A percentile compares a stretch with the other conserved stretches of the same genome.
Conservation (phyloP, 1,139 yeast species). For the Entelexis paramagnoliae region DNA sequence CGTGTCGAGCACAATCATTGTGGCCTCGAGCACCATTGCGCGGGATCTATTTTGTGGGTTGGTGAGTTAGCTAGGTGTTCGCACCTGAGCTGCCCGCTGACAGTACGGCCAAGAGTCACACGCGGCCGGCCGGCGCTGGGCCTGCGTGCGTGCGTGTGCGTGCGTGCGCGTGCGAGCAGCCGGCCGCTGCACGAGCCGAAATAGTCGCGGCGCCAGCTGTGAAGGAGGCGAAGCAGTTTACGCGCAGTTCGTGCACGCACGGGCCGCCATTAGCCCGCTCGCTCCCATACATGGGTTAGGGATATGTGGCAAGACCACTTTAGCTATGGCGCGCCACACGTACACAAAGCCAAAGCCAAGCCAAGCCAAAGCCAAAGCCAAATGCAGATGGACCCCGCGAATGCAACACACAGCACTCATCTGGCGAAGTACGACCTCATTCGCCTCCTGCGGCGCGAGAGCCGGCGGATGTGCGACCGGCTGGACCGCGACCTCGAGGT, state of each 20-base stretch:
- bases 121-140: no score
- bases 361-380: neutral
- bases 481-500: slow-evolving; percentile 11
- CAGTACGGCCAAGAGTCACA: neutral
- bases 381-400: neutral
- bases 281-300: neutral
- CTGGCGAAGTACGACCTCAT: slow-evolving; percentile 3
- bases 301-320: neutral
- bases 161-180: no score
- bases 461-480: slow-evolving; percentile 4
- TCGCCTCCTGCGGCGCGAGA: slow-evolving; percentile 1
- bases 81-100: neutral
- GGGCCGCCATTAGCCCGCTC: no score
- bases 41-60: slow-evolving; percentile 2
- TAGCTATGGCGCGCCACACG: neutral
- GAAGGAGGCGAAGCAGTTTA: no score
- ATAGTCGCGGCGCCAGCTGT: no score
- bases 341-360: neutral
- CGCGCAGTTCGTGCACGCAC: no score
- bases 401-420: neutral
- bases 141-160: no score
- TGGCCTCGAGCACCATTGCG: slow-evolving; percentile 83
- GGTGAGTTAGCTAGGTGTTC: neutral
- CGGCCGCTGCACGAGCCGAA: no score
- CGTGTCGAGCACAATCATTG: slow-evolving; percentile 87